Conservation (phyloP, 1,284 basidiomycete genomes). For the Neolentinus lepideus region DNA sequence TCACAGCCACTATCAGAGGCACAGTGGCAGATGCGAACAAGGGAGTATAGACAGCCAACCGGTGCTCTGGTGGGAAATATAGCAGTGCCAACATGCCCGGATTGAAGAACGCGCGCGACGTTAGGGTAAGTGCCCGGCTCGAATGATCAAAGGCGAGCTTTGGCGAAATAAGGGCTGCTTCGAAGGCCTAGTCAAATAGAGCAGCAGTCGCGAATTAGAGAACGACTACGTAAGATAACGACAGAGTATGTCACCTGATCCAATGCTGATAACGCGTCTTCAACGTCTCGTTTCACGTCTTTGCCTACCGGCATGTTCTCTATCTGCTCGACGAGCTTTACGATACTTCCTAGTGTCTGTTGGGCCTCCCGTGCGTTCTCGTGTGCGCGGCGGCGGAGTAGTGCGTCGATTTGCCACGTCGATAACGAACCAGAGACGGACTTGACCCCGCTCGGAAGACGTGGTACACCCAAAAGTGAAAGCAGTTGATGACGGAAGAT, state of each 20-base stretch:
- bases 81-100: conserved; percentile 93
- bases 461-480: conserved; percentile 72
- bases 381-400: conserved; percentile 63
- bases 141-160: conserved; percentile 52
- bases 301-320: conserved; percentile 85
- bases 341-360: conserved; percentile 76
- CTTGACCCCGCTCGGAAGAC: conserved; percentile 40
- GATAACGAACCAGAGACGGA: conserved; percentile 29
- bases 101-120: conserved; percentile 93
- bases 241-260: conserved; percentile 45
- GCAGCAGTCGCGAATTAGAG: neutral
- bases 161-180: conserved; percentile 32
- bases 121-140: conserved; percentile 57
- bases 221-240: conserved; percentile 1
- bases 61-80: conserved; percentile 96
- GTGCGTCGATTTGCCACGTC: conserved; percentile 75
- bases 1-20: conserved; percentile 68
- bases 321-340: conserved; percentile 77
- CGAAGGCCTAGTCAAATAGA: conserved; percentile 32
- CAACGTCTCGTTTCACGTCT: conserved; percentile 69
- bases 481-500: conserved; percentile 75
- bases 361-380: conserved; percentile 66
- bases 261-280: conserved; percentile 61
- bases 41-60: conserved; percentile 90
- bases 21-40: conserved; percentile 86